phyloP scores from a whole-genome alignment of 2,329 filamentous ascomycete species.

The Colletotrichum sp. region DNA sequence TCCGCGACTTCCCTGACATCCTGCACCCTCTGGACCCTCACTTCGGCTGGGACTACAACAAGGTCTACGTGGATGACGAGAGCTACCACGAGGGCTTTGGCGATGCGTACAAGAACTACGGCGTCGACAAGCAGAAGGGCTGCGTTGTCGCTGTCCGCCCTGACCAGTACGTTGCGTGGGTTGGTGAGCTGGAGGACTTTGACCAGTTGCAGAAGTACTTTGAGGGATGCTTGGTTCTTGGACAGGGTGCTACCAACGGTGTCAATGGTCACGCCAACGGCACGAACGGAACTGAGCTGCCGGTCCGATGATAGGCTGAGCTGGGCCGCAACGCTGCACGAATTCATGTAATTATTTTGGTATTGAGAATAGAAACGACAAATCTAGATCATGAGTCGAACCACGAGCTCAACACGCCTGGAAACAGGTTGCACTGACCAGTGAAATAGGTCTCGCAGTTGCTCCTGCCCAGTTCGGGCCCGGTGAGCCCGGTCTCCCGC shows the following conservation, averaged over 20 bases:
- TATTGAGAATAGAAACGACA: background rate
- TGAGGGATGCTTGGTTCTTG: constrained; percentile 27
- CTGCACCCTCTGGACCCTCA: constrained; percentile 51
- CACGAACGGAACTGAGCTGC: background rate
- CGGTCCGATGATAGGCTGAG: background rate
- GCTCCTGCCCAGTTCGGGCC: background rate
- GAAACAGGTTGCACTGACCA: background rate
- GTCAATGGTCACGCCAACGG: background rate
- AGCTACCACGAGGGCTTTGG: constrained; percentile 60
- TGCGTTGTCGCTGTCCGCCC: constrained; percentile 67
- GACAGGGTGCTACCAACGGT: background rate
- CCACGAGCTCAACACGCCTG: background rate
- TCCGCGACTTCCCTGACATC: constrained; percentile 53
- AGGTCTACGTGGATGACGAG: constrained; percentile 59
- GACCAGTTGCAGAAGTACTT: constrained; percentile 39
- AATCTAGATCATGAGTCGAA: background rate
- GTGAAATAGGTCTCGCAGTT: background rate
- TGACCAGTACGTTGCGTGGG: constrained; percentile 67
- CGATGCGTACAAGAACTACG: constrained; percentile 60
- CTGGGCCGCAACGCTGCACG: background rate
- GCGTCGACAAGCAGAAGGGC: constrained; percentile 58
- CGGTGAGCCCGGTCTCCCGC: background rate
- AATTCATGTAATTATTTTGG: background rate
- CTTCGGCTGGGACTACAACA: constrained; percentile 61
- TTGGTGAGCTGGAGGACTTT: constrained; percentile 42